Percentiles rank a stretch among this genome's conserved stretches.
phyloP scores from a whole-genome alignment of 2,329 filamentous ascomycete species.

The Dactylellina drechsleri region DNA sequence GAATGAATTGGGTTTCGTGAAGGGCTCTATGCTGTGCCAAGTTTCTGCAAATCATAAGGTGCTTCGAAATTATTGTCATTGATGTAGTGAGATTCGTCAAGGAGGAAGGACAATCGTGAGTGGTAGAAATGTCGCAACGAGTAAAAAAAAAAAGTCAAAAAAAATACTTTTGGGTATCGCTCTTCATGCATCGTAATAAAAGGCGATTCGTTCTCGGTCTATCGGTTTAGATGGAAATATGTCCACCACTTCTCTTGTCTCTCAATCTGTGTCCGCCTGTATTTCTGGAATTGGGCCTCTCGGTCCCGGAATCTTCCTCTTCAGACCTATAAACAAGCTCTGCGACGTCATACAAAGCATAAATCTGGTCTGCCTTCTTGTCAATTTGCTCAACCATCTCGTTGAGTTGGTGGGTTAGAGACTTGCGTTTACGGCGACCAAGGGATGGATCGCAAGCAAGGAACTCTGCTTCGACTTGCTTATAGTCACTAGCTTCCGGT shows the following conservation, averaged over 20 bases:
- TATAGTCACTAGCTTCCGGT: conserved; percentile 55
- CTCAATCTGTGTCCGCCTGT: conserved; percentile 11
- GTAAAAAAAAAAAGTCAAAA: conserved; percentile 7
- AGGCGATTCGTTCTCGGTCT: background rate
- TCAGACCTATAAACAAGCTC: conserved; percentile 46
- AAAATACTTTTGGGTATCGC: conserved; percentile 29
- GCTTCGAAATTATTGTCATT: background rate
- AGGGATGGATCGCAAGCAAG: conserved; percentile 58
- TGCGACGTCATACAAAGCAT: conserved; percentile 59
- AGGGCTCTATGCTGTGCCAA: background rate
- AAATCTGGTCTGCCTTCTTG: conserved; percentile 58
- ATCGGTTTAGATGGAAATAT: conserved; percentile 31
- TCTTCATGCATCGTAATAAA: conserved; percentile 22
- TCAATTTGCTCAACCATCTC: conserved; percentile 58
- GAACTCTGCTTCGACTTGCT: conserved; percentile 57
- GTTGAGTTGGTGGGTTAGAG: conserved; percentile 57
- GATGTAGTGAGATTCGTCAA: background rate
- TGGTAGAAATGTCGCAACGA: background rate
- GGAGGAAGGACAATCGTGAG: background rate
- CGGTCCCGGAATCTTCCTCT: conserved; percentile 15
- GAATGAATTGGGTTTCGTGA: background rate
- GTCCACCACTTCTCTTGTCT: conserved; percentile 14
- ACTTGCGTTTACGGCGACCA: conserved; percentile 57
- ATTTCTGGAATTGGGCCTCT: conserved; percentile 15
- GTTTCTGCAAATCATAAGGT: background rate